Base-by-base conservation (phyloP, 257 asterid species). In the Ehretia macrophylla region DNA sequence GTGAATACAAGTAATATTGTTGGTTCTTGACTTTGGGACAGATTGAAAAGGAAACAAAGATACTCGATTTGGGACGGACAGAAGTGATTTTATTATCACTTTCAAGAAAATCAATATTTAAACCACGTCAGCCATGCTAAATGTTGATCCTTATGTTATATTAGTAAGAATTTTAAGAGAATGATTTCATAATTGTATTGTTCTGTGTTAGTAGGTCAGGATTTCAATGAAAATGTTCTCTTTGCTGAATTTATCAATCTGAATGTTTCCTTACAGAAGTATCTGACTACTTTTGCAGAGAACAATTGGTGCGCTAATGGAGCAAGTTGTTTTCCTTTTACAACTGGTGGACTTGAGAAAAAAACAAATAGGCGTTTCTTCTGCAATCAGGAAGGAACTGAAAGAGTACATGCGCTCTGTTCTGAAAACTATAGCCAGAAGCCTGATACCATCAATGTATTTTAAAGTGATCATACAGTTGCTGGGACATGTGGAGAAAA, bases 241-340 rank as follows among this genome's bases (percentile, higher is more conserved):
- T n/a, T 13, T 49, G 13, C 16, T 5, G 17, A 21, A 49, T 3
- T 49, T 49, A 0, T 49, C 23, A 49, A 11, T n/a, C 52, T 47
- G 10, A 16, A 14, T 45, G 19, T n/a, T 8, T 13, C 11, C 51
- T 47, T 4, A 47, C 20, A 16, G 0, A 16, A 17, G 9, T 49
- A n/a, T 17, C 23, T 49, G 10, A 27, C 65, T 60, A 66, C 56
- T 48, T 76, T 47, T 78, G 81, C 91, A 92, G 99, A 51, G 54
- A 55, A 70, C 85, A 72, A 64, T 76, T 73, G 96, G 97, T 38
- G 82, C 73, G 23, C 84, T 93, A 16, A 72, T 85, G 94, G 95
- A 86, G 81, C 87, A 79, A 74, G 79, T 76, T 62, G 85, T 93
- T 45, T 75, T 52, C 71, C 84, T 79, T 71, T 76, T 79, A 55